A percentile compares a stretch with the other conserved stretches of the same genome.
phyloP scores from a whole-genome alignment of 1,284 basidiomycete species.

The Chalciporus sp. region DNA sequence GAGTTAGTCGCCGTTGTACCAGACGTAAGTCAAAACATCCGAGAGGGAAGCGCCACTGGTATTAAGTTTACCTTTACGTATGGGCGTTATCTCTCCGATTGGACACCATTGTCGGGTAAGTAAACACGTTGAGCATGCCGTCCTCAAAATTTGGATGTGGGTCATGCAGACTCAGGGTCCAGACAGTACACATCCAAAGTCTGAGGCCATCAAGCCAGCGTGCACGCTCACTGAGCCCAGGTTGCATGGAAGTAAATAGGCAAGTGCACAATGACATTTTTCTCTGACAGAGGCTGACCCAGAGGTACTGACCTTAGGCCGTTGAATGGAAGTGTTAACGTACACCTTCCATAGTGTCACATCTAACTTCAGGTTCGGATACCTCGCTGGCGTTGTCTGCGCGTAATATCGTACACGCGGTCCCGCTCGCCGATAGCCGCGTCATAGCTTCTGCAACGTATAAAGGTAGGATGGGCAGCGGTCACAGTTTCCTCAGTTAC shows the following conservation, averaged over 20 bases:
- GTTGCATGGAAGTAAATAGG: neutral
- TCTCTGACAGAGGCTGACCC: neutral
- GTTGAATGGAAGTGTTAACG: neutral
- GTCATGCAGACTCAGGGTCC: no score
- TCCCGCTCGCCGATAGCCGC: neutral
- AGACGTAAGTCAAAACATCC: no score
- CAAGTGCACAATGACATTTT: neutral
- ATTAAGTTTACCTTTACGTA: no score
- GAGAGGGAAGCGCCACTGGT: no score
- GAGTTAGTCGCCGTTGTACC: no score
- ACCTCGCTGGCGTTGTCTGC: neutral
- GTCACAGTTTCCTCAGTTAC: neutral
- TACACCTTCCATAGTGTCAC: neutral
- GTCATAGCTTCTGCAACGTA: neutral
- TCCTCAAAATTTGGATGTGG: no score
- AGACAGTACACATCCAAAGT: no score
- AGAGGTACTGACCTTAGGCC: neutral
- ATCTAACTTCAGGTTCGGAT: neutral
- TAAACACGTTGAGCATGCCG: no score
- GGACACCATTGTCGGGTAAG: no score
- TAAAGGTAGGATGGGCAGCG: neutral
- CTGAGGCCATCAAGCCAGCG: neutral
- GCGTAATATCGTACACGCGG: neutral
- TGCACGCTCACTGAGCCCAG: neutral
- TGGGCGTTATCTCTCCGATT: no score